Conservation (phyloP, 2,329 filamentous ascomycete species). For the Massarina eburnea region DNA sequence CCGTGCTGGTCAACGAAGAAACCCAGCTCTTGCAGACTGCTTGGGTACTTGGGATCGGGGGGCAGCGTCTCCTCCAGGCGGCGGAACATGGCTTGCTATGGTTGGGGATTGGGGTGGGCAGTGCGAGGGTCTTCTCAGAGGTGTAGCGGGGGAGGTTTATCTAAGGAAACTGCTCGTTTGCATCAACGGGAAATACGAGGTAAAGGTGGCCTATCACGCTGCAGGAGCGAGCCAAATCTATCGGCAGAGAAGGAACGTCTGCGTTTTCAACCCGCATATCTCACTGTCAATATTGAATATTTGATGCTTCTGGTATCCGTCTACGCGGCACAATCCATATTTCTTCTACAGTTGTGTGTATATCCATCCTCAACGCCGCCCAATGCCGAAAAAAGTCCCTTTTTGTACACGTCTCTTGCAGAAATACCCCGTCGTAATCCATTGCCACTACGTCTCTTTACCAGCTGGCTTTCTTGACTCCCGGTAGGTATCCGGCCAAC, state of each 20-base stretch:
- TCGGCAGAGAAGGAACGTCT: no score
- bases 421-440: background rate
- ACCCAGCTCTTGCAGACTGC: conserved; percentile 71
- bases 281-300: no score
- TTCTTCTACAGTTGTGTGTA: conserved; percentile 14
- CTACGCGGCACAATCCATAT: conserved; percentile 5
- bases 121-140: background rate
- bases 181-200: no score
- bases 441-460: conserved; percentile 49
- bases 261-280: no score
- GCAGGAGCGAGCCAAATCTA: no score
- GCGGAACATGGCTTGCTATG: conserved; percentile 69
- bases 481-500: conserved; percentile 79
- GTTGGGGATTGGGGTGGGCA: no score
- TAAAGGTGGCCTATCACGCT: no score
- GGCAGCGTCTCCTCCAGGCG: conserved; percentile 69
- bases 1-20: conserved; percentile 73
- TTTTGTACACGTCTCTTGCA: conserved; percentile 25
- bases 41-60: conserved; percentile 63
- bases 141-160: background rate
- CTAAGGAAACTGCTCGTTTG: no score
- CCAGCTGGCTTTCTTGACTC: conserved; percentile 96
- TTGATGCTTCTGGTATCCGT: no score
- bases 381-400: conserved; percentile 23
- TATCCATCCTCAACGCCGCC: conserved; percentile 27